Percentiles rank a stretch among this genome's conserved stretches.
These are phyloP conservation scores for Dactylellina sp. DNA, from an alignment of 2,329 filamentous ascomycete genomes.

Conservation along the genomic window DNA sequence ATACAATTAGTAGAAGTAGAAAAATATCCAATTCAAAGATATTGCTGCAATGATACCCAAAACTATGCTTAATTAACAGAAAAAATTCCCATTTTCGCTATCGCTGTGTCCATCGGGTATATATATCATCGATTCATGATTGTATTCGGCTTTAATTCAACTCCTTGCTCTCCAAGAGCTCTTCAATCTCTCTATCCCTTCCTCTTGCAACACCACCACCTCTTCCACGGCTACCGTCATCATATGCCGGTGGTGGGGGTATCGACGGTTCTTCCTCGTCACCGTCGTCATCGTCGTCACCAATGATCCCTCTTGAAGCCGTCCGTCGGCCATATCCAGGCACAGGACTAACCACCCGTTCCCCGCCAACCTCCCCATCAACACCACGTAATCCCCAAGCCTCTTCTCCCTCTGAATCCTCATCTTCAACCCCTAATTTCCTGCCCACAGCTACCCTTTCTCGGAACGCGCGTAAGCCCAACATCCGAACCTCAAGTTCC, in stretches of 20 bases:
- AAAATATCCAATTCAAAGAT: too few species aligned
- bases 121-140: neutral
- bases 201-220: neutral
- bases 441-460: slow-evolving; percentile 36
- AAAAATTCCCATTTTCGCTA: neutral
- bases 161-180: slow-evolving; percentile 50
- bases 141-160: slow-evolving; percentile 27
- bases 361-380: slow-evolving; percentile 50
- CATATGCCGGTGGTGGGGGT: slow-evolving; percentile 50
- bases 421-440: slow-evolving; percentile 47
- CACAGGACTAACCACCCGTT: slow-evolving; percentile 39
- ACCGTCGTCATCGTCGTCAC: slow-evolving; percentile 9
- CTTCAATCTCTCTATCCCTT: slow-evolving; percentile 17
- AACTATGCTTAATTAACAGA: too few species aligned
- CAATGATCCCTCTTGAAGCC: neutral
- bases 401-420: slow-evolving; percentile 46
- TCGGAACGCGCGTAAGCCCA: slow-evolving; percentile 43
- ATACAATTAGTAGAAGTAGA: too few species aligned
- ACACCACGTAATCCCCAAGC: slow-evolving; percentile 45
- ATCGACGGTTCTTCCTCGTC: slow-evolving; percentile 15
- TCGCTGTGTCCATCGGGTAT: neutral
- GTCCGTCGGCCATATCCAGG: slow-evolving; percentile 15
- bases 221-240: slow-evolving; percentile 18
- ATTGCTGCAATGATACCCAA: too few species aligned
- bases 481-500: slow-evolving; percentile 51